A percentile compares a stretch with the other conserved stretches of the same genome.
Conservation (phyloP, 148 eudicot genomes). For the Silene uniflora region DNA sequence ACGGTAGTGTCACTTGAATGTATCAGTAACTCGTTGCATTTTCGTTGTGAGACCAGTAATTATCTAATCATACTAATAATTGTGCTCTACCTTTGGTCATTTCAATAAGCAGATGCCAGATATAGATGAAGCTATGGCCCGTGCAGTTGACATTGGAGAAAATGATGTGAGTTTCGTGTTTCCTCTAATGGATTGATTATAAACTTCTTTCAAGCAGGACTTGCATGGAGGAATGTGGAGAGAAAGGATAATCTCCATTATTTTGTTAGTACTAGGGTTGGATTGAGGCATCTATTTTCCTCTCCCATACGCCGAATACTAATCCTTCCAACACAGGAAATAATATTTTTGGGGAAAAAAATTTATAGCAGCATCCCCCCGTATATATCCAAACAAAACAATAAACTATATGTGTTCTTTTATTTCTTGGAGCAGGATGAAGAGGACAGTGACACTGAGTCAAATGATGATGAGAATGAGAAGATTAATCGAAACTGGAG, state of each 20-base stretch:
- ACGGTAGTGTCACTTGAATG: neutral
- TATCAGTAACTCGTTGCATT: neutral
- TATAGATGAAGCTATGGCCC: conserved; percentile 97
- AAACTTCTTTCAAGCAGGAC: neutral
- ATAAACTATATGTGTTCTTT: neutral
- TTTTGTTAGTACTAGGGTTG: neutral
- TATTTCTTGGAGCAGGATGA: conserved; percentile 50
- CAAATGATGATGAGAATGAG: conserved; percentile 51
- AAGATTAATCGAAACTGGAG: conserved; percentile 90
- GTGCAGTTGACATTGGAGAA: conserved; percentile 97
- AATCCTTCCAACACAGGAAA: neutral
- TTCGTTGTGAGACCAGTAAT: neutral
- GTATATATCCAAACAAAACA: no score
- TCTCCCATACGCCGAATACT: neutral
- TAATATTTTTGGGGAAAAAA: neutral
- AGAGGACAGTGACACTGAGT: conserved; percentile 72
- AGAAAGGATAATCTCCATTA: no score
- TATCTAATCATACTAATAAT: neutral
- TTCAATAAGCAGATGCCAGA: conserved; percentile 50
- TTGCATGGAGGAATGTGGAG: neutral
- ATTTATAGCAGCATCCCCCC: neutral
- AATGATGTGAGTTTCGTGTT: conserved; percentile 59
- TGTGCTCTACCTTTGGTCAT: neutral
- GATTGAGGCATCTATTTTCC: neutral
- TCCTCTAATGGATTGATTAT: neutral